Evolutionary conservation across 257 asterid genomes (phyloP).

Genomic region (Petunia secreta): DNA sequence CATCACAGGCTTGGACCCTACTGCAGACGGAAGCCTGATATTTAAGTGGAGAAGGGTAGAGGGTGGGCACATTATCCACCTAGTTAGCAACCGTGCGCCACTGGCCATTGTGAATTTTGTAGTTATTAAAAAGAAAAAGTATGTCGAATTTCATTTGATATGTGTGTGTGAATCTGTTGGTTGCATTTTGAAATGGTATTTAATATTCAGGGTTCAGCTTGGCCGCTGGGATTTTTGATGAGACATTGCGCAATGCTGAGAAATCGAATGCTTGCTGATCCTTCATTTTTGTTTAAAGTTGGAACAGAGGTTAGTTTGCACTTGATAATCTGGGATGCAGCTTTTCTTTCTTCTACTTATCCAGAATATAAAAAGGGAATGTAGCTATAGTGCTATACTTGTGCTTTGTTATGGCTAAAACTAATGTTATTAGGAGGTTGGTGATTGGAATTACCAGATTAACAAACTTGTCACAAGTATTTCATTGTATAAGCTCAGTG

Average conservation of each 20-base stretch:
- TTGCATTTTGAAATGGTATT: slow-evolving; percentile 21
- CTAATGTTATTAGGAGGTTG: background rate
- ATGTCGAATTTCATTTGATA: background rate
- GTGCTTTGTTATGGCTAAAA: background rate
- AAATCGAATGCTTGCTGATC: slow-evolving; percentile 93
- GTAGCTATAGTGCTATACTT: background rate
- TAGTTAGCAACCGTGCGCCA: too few species aligned
- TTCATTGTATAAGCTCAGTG: background rate
- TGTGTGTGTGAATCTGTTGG: slow-evolving; percentile 7
- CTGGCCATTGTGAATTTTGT: too few species aligned
- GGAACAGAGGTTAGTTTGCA: slow-evolving; percentile 78
- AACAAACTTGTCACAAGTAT: background rate
- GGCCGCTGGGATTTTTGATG: slow-evolving; percentile 90
- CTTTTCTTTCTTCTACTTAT: background rate
- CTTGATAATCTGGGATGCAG: background rate
- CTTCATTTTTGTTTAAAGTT: slow-evolving; percentile 88
- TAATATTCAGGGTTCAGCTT: slow-evolving; percentile 63
- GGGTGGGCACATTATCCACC: too few species aligned
- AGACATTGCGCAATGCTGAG: slow-evolving; percentile 79
- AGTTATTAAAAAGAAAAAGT: background rate
- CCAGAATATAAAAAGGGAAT: background rate
- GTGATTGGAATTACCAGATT: background rate
- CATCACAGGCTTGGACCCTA: too few species aligned
- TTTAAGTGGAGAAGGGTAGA: too few species aligned
- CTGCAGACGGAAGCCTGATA: too few species aligned